Evolutionary conservation across 2,329 filamentous ascomycete species (phyloP).

Genomic region (Calonectria pteridis): DNA sequence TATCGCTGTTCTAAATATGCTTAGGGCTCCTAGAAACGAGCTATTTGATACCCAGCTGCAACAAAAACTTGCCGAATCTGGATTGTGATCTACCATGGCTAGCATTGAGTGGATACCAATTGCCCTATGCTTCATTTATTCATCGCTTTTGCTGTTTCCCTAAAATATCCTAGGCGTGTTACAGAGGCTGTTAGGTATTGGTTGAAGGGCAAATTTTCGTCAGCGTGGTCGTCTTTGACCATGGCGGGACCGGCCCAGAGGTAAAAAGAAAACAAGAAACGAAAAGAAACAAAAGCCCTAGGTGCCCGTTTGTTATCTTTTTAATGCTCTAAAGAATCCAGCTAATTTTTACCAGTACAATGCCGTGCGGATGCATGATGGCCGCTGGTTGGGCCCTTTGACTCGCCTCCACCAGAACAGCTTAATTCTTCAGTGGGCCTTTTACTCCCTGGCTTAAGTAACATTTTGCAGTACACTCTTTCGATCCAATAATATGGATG

Average conservation of each 20-base stretch:
- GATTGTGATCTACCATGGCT: not conserved
- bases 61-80: not conserved
- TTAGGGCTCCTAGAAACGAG: not conserved
- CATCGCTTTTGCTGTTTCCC: conserved; percentile 8
- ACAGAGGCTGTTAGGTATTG: conserved; percentile 29
- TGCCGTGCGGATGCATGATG: conserved; percentile 3
- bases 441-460: not conserved
- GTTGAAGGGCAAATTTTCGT: conserved; percentile 32
- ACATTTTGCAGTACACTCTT: not conserved
- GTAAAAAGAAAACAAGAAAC: too few relatives aligned
- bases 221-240: conserved; percentile 26
- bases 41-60: not conserved
- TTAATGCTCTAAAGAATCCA: not conserved
- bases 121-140: not conserved
- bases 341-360: not conserved
- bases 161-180: conserved; percentile 24
- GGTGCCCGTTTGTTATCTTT: not conserved
- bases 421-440: not conserved
- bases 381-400: not conserved
- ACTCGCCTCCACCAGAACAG: not conserved
- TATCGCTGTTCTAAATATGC: not conserved
- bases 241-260: conserved; percentile 32
- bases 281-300: too few relatives aligned
- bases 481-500: not conserved
- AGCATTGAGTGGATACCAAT: not conserved